phyloP scores from a whole-genome alignment of 352 stramenopile species.

The Globisporangium perplexum region DNA sequence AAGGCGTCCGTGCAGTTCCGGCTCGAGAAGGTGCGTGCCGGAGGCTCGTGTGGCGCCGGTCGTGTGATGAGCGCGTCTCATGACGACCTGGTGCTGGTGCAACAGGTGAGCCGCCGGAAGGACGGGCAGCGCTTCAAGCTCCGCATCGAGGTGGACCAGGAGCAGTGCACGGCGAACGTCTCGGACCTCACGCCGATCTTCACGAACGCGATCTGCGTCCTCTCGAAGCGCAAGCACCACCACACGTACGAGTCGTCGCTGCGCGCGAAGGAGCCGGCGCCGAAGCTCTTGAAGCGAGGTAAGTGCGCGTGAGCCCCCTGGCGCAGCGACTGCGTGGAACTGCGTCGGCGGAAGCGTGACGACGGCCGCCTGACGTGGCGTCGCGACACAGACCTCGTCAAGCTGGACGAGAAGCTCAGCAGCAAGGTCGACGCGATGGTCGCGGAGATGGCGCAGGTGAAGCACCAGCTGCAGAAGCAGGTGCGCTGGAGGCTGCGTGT shows the following conservation, averaged over 20 bases:
- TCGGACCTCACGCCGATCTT: constrained; percentile 74
- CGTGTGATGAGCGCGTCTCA: no score
- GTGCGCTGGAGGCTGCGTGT: constrained; percentile 10
- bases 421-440: constrained; percentile 48
- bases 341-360: no score
- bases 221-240: constrained; percentile 82
- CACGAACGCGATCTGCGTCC: constrained; percentile 82
- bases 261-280: constrained; percentile 38
- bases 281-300: constrained; percentile 68
- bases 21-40: constrained; percentile 67
- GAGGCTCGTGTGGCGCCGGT: no score
- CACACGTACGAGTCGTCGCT: constrained; percentile 35
- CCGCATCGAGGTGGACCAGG: constrained; percentile 78
- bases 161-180: constrained; percentile 78
- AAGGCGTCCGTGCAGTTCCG: constrained; percentile 75
- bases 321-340: no score
- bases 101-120: constrained; percentile 68
- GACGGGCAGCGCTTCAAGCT: constrained; percentile 84
- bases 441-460: constrained; percentile 46
- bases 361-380: not conserved
- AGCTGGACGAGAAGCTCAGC: constrained; percentile 54
- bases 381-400: constrained; percentile 31
- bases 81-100: no score
- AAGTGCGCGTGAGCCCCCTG: constrained; percentile 3
- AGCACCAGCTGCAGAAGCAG: constrained; percentile 62